Evolutionary conservation across 306 rosid species (phyloP).

Genomic region (Pterocarpus santalinus): DNA sequence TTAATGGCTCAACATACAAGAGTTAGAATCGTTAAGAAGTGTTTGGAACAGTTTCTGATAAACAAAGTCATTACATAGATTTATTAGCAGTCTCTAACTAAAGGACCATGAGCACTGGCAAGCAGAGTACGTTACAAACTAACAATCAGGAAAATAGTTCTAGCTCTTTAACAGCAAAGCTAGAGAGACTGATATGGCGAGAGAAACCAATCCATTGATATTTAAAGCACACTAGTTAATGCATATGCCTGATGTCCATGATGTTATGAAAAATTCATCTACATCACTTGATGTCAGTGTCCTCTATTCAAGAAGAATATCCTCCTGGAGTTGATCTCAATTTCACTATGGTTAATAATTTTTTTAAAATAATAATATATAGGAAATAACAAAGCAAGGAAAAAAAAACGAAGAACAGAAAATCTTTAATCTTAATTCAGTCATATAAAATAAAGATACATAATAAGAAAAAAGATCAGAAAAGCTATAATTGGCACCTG

Average conservation of each 20-base stretch:
- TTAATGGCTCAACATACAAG: constrained; percentile 9
- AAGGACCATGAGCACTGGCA: too few relatives aligned
- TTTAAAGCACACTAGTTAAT: not conserved
- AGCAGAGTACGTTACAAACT: too few relatives aligned
- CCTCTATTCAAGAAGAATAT: not conserved
- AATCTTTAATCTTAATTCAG: constrained; percentile 24
- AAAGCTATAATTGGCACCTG: constrained; percentile 67
- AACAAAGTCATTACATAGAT: not conserved
- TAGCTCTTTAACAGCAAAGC: too few relatives aligned
- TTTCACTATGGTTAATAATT: constrained; percentile 29
- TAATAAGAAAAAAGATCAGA: constrained; percentile 38
- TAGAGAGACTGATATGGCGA: too few relatives aligned
- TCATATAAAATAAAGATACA: constrained; percentile 31
- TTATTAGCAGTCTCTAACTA: too few relatives aligned
- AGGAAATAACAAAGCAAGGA: constrained; percentile 8
- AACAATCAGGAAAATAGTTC: too few relatives aligned
- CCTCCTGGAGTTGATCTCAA: constrained; percentile 23
- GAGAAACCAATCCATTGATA: too few relatives aligned
- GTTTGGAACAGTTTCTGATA: not conserved
- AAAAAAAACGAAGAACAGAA: constrained; percentile 21
- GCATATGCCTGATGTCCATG: not conserved
- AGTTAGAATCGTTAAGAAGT: not conserved
- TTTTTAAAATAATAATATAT: constrained; percentile 26
- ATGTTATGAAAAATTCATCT: not conserved
- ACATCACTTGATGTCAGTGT: constrained; percentile 14